Percentiles rank a stretch among this genome's conserved stretches.
Conservation (phyloP, 2,329 filamentous ascomycete species). For the Penicillium sp. region DNA sequence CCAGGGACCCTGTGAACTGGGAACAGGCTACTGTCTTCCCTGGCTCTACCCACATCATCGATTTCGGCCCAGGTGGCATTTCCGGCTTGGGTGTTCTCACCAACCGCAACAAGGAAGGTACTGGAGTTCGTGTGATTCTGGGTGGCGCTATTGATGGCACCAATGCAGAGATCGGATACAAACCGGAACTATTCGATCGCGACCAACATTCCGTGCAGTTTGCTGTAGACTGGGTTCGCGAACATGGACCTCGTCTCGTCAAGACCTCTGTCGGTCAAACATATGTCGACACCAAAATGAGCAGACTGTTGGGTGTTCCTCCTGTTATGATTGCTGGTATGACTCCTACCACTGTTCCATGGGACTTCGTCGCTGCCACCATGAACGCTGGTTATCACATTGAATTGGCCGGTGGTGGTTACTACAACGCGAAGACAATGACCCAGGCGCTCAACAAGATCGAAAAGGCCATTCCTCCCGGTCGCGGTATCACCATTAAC, state of each 20-base stretch:
- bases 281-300: slow-evolving; percentile 96
- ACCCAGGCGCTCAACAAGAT: slow-evolving; percentile 79
- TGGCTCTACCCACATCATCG: slow-evolving; percentile 85
- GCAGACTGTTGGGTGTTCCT: slow-evolving; percentile 74
- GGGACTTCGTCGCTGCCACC: slow-evolving; percentile 86
- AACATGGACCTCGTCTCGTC: slow-evolving; percentile 87
- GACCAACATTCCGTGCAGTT: slow-evolving; percentile 95
- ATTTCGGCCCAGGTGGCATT: slow-evolving; percentile 95
- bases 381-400: slow-evolving; percentile 96
- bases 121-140: slow-evolving; percentile 91
- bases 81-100: slow-evolving; percentile 94
- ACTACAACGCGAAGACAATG: slow-evolving; percentile 79
- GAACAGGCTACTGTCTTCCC: slow-evolving; percentile 91
- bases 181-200: slow-evolving; percentile 94
- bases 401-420: slow-evolving; percentile 84
- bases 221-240: slow-evolving; percentile 95
- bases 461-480: slow-evolving; percentile 75
- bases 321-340: slow-evolving; percentile 90
- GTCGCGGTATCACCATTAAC: slow-evolving; percentile 84
- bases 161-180: slow-evolving; percentile 89
- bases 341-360: slow-evolving; percentile 84
- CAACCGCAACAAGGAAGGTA: slow-evolving; percentile 98
- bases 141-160: slow-evolving; percentile 91
- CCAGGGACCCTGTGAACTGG: slow-evolving; percentile 91
- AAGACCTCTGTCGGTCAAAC: slow-evolving; percentile 86